Base-by-base conservation (phyloP, 371 early-diverging fungal species). In the Mortierella sp. region DNA sequence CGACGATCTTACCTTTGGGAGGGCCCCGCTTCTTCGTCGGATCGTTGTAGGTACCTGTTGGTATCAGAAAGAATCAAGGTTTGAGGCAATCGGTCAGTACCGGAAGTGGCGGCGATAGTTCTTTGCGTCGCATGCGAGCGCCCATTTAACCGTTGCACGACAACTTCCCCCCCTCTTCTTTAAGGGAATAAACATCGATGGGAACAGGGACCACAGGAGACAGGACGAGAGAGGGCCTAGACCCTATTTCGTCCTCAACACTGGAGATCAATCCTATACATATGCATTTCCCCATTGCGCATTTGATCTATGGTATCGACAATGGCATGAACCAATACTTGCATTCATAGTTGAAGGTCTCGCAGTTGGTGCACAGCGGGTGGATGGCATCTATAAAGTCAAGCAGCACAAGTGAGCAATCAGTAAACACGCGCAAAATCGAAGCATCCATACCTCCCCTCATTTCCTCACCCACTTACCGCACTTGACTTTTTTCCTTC, bases 1-100 rank as follows among this genome's bases (percentile, higher is more conserved):
- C 17, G 19, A n/a, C 0, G 7, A n/a, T 19, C 44, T 44, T 64
- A 75, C 75, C 75, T 61, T 88, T 88, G 2, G 89, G 89, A 3
- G 89, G 89, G 2, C 89, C 89, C 57, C 88, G 79, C 80, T 86
- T 75, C 61, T 75, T 75, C 39, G 76, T 75, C 5, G 76, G 76
- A 42, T 75, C 76, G 31, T 75, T 75, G 57, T 75, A 75, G 12
- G 76, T 75, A 31, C 76, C 76, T 75, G 21, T 34, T 7, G 14
- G 14, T 34, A 34, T 34, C 19, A 44, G 21, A 19, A 21, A 19
- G 17, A 11, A 39, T 39, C 17, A 3, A 14, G 44, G 44, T 19
- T 8, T 17, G 44, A 44, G 44, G 21, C 14, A 4, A 9, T 44
- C 23, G 44, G 44, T 44, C 4, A 44, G 44, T 21, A 44, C 19